A percentile compares a stretch with the other conserved stretches of the same genome.
Evolutionary conservation across 345 rosid species (phyloP).

Genomic region (Corymbia maculata): DNA sequence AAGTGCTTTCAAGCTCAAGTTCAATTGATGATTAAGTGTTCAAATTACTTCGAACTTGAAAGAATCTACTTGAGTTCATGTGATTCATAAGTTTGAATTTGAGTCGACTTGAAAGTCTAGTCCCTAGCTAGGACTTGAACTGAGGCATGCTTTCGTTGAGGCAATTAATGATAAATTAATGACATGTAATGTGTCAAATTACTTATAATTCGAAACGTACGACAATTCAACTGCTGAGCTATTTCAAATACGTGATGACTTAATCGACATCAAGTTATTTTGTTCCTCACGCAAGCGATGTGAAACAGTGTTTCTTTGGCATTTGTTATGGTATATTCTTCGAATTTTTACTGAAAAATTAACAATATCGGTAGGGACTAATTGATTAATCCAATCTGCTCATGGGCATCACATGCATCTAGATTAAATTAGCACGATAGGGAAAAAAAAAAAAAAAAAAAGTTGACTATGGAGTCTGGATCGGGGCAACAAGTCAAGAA

Average conservation of each 20-base stretch:
- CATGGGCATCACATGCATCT: background rate
- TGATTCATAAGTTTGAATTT: background rate
- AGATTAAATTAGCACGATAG: background rate
- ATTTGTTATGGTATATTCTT: background rate
- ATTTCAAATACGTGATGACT: background rate
- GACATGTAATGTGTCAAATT: background rate
- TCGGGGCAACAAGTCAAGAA: background rate
- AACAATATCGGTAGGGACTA: background rate
- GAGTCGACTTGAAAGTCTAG: background rate
- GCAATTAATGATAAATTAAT: background rate
- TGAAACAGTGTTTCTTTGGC: background rate
- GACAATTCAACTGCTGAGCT: background rate
- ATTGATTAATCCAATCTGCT: background rate
- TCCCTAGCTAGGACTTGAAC: background rate
- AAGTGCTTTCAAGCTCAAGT: background rate
- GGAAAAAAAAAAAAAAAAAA: background rate
- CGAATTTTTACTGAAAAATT: background rate
- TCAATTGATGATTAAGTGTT: background rate
- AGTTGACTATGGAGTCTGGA: background rate
- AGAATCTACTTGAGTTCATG: background rate
- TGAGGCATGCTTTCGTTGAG: background rate
- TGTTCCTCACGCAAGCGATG: background rate
- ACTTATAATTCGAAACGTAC: accelerated
- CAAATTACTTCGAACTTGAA: background rate
- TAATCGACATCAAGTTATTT: background rate